Conservation (phyloP, 2,329 filamentous ascomycete genomes). For the Didymella glomerata region DNA sequence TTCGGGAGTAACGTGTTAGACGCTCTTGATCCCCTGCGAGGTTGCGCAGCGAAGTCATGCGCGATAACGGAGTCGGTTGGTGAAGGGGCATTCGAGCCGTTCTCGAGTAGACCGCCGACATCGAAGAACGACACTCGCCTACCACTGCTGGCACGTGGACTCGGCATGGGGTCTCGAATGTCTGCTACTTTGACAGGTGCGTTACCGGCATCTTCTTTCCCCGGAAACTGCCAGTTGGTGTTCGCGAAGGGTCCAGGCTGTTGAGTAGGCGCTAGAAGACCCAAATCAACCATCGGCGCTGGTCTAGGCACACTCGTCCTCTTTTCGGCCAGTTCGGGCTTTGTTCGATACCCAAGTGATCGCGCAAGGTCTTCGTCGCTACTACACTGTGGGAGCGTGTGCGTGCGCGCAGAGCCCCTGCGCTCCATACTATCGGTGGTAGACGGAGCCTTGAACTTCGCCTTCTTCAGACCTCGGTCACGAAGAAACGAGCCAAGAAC, state of each 20-base stretch:
- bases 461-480: slow-evolving; percentile 87
- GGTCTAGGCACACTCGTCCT: slow-evolving; percentile 54
- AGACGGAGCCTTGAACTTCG: slow-evolving; percentile 72
- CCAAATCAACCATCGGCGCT: slow-evolving; percentile 44
- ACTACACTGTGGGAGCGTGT: slow-evolving; percentile 78
- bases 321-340: slow-evolving; percentile 59
- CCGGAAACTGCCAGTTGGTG: slow-evolving; percentile 48
- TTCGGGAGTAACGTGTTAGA: slow-evolving; percentile 37
- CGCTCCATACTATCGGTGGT: slow-evolving; percentile 63
- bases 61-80: slow-evolving; percentile 49
- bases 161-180: slow-evolving; percentile 49
- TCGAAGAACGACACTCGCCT: slow-evolving; percentile 83
- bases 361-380: slow-evolving; percentile 91
- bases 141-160: slow-evolving; percentile 51
- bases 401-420: slow-evolving; percentile 66
- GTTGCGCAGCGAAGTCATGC: slow-evolving; percentile 54
- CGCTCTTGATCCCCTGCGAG: slow-evolving; percentile 43
- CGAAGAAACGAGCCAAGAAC: slow-evolving; percentile 92
- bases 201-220: slow-evolving; percentile 34
- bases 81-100: slow-evolving; percentile 50
- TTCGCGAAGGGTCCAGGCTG: slow-evolving; percentile 38
- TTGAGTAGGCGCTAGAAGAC: slow-evolving; percentile 34
- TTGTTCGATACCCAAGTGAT: slow-evolving; percentile 75
- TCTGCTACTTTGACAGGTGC: slow-evolving; percentile 33
- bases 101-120: slow-evolving; percentile 77